Conservation (phyloP, 768 basidiomycete genomes). For the Lactarius tabidus region DNA sequence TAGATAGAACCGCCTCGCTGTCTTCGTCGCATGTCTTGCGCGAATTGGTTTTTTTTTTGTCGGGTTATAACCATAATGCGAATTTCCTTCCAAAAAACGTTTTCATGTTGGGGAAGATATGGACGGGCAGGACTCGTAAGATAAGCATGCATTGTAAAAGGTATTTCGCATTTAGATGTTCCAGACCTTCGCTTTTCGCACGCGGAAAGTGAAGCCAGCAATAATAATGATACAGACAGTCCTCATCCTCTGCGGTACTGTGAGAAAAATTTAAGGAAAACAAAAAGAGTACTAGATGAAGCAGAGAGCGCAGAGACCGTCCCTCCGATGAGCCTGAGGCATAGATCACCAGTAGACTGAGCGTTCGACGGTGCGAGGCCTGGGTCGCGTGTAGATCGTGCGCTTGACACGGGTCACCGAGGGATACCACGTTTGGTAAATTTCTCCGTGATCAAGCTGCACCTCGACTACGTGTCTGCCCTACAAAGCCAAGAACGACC, state of each 20-base stretch:
- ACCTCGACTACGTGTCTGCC: slow-evolving; percentile 82
- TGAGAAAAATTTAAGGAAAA: not conserved
- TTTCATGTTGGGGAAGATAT: not conserved
- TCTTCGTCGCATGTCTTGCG: not conserved
- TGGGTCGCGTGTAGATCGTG: slow-evolving; percentile 49
- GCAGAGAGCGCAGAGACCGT: not conserved
- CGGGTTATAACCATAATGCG: not conserved
- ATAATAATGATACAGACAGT: slow-evolving; percentile 26
- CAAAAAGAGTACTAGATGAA: slow-evolving; percentile 13
- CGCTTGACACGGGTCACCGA: slow-evolving; percentile 73
- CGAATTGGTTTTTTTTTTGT: not conserved
- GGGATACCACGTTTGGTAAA: slow-evolving; percentile 77
- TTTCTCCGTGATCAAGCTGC: slow-evolving; percentile 63
- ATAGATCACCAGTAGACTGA: slow-evolving; percentile 61
- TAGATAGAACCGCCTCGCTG: slow-evolving; percentile 26
- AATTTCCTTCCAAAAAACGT: not conserved
- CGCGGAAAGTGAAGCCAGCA: slow-evolving; percentile 9
- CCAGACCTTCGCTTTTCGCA: slow-evolving; percentile 15
- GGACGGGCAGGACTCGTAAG: too few relatives aligned
- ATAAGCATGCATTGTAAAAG: not conserved
- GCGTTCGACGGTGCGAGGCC: slow-evolving; percentile 65
- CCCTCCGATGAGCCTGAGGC: not conserved
- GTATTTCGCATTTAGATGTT: slow-evolving; percentile 1
- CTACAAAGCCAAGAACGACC: slow-evolving; percentile 35
- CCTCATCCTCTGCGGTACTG: slow-evolving; percentile 20